Percentiles rank a stretch among this genome's conserved stretches.
Conservation (phyloP, 306 rosid genomes). For the Quercus robur region DNA sequence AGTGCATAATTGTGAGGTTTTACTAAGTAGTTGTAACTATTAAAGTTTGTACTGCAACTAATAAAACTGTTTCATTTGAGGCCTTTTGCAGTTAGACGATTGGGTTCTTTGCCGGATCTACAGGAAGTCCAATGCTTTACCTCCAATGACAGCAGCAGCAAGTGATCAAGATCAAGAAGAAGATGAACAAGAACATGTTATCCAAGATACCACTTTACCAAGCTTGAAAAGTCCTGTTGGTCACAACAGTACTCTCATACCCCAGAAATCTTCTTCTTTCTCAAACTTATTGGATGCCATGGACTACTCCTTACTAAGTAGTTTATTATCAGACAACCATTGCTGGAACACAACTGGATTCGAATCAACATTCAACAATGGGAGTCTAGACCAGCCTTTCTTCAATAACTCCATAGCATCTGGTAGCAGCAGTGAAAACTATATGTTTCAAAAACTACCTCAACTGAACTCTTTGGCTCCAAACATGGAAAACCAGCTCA, state of each 20-base stretch:
- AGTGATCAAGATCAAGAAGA: slow-evolving; percentile 23
- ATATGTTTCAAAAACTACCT: slow-evolving; percentile 31
- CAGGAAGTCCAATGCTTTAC: slow-evolving; percentile 38
- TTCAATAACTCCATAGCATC: background rate
- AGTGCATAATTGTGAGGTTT: too few species aligned
- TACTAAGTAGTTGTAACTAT: background rate
- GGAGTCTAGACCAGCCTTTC: slow-evolving; percentile 23
- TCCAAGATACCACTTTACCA: slow-evolving; percentile 25
- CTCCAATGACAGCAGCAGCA: slow-evolving; percentile 18
- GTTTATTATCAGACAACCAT: slow-evolving; percentile 41
- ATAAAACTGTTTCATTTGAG: background rate
- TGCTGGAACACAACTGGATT: slow-evolving; percentile 27
- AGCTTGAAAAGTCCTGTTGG: slow-evolving; percentile 1
- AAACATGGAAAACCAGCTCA: slow-evolving; percentile 30
- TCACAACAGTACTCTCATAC: slow-evolving; percentile 19
- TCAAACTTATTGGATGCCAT: slow-evolving; percentile 53
- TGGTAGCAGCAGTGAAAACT: background rate
- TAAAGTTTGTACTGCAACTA: background rate
- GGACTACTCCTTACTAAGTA: slow-evolving; percentile 53
- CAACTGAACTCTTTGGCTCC: slow-evolving; percentile 21
- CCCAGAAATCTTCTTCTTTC: slow-evolving; percentile 59
- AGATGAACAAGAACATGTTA: slow-evolving; percentile 24
- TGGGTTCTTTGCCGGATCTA: slow-evolving; percentile 65
- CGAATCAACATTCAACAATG: slow-evolving; percentile 28
- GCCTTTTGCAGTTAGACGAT: slow-evolving; percentile 43